Percentiles rank a stretch among this genome's conserved stretches.
Evolutionary conservation across 352 stramenopile species (phyloP).

Genomic region (Phytophthora pisi): DNA sequence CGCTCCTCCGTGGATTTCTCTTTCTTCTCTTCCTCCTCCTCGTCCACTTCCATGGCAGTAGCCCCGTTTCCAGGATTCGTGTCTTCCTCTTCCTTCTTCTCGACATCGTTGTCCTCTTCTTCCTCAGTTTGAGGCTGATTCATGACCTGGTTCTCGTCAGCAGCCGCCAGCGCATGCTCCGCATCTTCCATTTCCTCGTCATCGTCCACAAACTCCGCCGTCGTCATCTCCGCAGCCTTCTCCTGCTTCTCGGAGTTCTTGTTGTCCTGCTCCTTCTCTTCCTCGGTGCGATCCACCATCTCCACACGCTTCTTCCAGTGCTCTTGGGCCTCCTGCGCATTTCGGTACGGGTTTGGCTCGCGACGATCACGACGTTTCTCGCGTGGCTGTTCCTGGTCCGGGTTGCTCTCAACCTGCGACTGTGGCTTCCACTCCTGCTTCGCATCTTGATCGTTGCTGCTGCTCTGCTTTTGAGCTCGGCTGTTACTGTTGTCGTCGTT

Average conservation of each 20-base stretch:
- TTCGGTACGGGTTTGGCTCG: slow-evolving; percentile 95
- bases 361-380: slow-evolving; percentile 83
- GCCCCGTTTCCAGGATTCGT: slow-evolving; percentile 41
- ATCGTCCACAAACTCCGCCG: slow-evolving; percentile 72
- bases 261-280: slow-evolving; percentile 45
- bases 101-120: slow-evolving; percentile 52
- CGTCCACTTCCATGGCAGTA: slow-evolving; percentile 70
- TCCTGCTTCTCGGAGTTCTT: slow-evolving; percentile 44
- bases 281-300: slow-evolving; percentile 69
- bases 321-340: slow-evolving; percentile 95
- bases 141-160: slow-evolving; percentile 73
- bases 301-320: slow-evolving; percentile 98
- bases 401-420: slow-evolving; percentile 47
- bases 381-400: slow-evolving; percentile 52
- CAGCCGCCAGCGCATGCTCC: slow-evolving; percentile 66
- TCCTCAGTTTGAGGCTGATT: slow-evolving; percentile 54
- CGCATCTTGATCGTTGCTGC: slow-evolving; percentile 62
- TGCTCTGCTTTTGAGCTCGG: slow-evolving; percentile 54
- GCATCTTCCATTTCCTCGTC: slow-evolving; percentile 70
- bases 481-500: slow-evolving; percentile 67
- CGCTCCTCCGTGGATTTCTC: slow-evolving; percentile 41
- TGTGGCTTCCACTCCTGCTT: slow-evolving; percentile 62
- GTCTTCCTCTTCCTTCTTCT: slow-evolving; percentile 54
- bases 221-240: slow-evolving; percentile 47
- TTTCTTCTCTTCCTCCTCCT: slow-evolving; percentile 59